Evolutionary conservation across 2,329 filamentous ascomycete species (phyloP).

Genomic region (Aureobasidium sp.): DNA sequence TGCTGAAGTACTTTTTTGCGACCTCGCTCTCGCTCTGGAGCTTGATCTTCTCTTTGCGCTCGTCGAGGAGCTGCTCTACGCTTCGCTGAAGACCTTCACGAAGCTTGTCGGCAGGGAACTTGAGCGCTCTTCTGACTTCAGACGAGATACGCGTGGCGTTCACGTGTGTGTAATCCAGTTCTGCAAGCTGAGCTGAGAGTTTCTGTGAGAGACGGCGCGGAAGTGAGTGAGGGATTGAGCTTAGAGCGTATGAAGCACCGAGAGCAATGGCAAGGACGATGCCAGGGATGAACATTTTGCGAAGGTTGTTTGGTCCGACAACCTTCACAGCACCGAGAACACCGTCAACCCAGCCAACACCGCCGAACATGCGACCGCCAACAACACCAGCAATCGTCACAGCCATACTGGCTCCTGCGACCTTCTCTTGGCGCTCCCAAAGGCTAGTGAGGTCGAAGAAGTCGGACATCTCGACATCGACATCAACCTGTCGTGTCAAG

Average conservation of each 20-base stretch:
- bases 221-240: slow-evolving; percentile 81
- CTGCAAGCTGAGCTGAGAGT: slow-evolving; percentile 69
- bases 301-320: slow-evolving; percentile 72
- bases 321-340: slow-evolving; percentile 74
- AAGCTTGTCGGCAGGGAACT: slow-evolving; percentile 78
- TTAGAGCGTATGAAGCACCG: slow-evolving; percentile 71
- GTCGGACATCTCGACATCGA: slow-evolving; percentile 82
- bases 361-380: slow-evolving; percentile 72
- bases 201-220: slow-evolving; percentile 80
- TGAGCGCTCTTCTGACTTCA: slow-evolving; percentile 82
- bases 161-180: slow-evolving; percentile 85
- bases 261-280: slow-evolving; percentile 67
- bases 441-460: slow-evolving; percentile 84
- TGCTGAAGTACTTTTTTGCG: slow-evolving; percentile 83
- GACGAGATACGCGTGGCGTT: slow-evolving; percentile 79
- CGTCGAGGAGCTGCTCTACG: slow-evolving; percentile 69
- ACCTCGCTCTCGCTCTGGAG: slow-evolving; percentile 76
- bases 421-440: slow-evolving; percentile 86
- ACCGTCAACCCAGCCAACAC: slow-evolving; percentile 83
- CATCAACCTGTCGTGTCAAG: slow-evolving; percentile 75
- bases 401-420: slow-evolving; percentile 89
- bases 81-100: slow-evolving; percentile 75
- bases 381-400: slow-evolving; percentile 84
- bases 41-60: slow-evolving; percentile 75
- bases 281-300: slow-evolving; percentile 73